These are phyloP conservation scores for Silene uniflora DNA, from an alignment of 148 eudicot genomes.

Conservation along the genomic window DNA sequence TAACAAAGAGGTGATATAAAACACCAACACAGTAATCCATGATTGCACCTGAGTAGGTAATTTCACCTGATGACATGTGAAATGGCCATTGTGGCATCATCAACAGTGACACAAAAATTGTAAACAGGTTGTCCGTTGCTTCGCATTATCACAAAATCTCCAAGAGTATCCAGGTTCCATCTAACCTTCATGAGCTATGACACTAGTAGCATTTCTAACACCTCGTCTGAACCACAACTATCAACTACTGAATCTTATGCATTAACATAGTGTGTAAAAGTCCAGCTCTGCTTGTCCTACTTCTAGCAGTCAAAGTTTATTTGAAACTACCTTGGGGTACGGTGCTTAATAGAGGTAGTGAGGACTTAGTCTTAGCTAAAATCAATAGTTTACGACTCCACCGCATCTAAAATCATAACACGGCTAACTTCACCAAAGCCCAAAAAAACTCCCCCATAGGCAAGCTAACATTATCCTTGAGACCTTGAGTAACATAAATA, in stretches of 20 bases:
- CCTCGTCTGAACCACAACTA: slow-evolving; percentile 18
- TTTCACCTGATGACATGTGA: no score
- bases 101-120: no score
- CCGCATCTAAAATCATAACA: neutral
- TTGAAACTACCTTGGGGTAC: no score
- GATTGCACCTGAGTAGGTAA: neutral
- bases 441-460: neutral
- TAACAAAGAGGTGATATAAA: neutral
- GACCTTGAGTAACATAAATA: no score
- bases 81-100: no score
- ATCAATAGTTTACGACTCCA: neutral
- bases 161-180: slow-evolving; percentile 92
- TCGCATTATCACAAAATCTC: slow-evolving; percentile 99
- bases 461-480: no score
- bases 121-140: no score
- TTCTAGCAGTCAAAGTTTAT: neutral
- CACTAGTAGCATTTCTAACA: slow-evolving; percentile 55
- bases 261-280: neutral
- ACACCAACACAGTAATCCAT: slow-evolving; percentile 2
- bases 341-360: no score
- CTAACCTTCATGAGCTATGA: slow-evolving; percentile 74
- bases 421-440: neutral
- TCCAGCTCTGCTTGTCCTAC: neutral
- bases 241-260: neutral
- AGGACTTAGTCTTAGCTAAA: no score